Conservation (phyloP, 371 early-diverging fungal species). For the Lichtheimia ornata region DNA sequence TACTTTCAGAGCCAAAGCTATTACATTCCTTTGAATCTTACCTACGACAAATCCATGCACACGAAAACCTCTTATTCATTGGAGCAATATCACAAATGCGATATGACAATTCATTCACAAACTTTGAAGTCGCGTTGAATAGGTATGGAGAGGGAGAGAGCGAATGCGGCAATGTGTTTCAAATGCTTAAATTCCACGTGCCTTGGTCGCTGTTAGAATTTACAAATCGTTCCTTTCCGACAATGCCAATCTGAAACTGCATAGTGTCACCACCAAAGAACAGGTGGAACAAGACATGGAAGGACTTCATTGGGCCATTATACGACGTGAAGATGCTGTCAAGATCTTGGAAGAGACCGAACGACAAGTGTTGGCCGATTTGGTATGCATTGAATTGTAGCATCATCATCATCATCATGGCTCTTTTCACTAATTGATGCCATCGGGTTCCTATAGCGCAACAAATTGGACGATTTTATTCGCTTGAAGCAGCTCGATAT, state of each 20-base stretch:
- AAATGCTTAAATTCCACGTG: background rate
- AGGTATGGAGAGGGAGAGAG: slow-evolving; percentile 21
- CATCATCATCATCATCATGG: background rate
- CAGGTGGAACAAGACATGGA: slow-evolving; percentile 21
- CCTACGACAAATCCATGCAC: slow-evolving; percentile 21
- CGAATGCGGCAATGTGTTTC: background rate
- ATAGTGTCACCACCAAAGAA: slow-evolving; percentile 24
- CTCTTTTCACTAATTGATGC: background rate
- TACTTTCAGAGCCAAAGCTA: slow-evolving; percentile 30
- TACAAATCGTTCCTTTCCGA: slow-evolving; percentile 40
- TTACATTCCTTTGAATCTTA: slow-evolving; percentile 30
- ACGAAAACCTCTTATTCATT: slow-evolving; percentile 41
- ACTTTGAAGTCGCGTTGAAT: slow-evolving; percentile 23
- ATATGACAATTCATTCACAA: slow-evolving; percentile 23
- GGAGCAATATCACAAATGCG: slow-evolving; percentile 41
- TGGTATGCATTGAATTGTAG: slow-evolving; percentile 20
- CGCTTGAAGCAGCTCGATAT: background rate
- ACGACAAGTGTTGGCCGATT: slow-evolving; percentile 26
- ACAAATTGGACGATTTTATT: slow-evolving; percentile 19
- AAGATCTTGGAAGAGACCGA: slow-evolving; percentile 31
- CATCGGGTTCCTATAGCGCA: slow-evolving; percentile 10
- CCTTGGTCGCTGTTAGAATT: slow-evolving; percentile 22
- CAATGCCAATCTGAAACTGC: slow-evolving; percentile 29
- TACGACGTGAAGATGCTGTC: slow-evolving; percentile 22
- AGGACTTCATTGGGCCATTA: slow-evolving; percentile 28